A percentile compares a stretch with the other conserved stretches of the same genome.
phyloP scores from a whole-genome alignment of 2,329 filamentous ascomycete genomes.

The Chaetomium olivaceum region DNA sequence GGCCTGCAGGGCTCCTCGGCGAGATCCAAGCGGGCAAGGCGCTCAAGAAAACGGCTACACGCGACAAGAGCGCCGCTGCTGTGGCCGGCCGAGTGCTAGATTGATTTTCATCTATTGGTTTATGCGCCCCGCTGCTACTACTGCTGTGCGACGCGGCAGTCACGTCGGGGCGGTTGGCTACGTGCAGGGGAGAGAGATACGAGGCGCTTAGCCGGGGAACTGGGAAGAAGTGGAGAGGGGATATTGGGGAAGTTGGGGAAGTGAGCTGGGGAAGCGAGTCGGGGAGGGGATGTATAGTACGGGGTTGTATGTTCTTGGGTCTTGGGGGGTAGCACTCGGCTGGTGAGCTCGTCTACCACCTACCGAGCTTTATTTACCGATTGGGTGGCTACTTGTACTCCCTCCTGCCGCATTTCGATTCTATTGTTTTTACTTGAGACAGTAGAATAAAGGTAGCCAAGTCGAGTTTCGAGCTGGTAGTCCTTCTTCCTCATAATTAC shows the following conservation, averaged over 20 bases:
- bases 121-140: constrained; percentile 29
- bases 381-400: not conserved
- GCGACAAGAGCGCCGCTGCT: constrained; percentile 74
- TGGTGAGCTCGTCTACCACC: not conserved
- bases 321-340: not conserved
- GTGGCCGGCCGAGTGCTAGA: constrained; percentile 74
- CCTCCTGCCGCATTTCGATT: not conserved
- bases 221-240: not conserved
- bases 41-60: constrained; percentile 85
- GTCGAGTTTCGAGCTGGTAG: not conserved
- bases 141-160: constrained; percentile 2
- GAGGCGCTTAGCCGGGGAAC: constrained; percentile 3
- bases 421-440: not conserved
- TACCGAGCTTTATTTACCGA: not conserved
- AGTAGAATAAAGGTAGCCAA: constrained; percentile 4
- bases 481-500: not conserved
- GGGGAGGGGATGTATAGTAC: not conserved
- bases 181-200: not conserved
- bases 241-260: not conserved
- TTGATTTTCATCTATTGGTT: constrained; percentile 44
- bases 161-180: not conserved
- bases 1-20: constrained; percentile 67
- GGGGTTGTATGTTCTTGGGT: not conserved
- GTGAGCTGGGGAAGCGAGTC: not conserved
- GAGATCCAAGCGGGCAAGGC: constrained; percentile 80